These are phyloP conservation scores for Medicago arabica DNA, from an alignment of 306 rosid genomes.

Conservation along the genomic window DNA sequence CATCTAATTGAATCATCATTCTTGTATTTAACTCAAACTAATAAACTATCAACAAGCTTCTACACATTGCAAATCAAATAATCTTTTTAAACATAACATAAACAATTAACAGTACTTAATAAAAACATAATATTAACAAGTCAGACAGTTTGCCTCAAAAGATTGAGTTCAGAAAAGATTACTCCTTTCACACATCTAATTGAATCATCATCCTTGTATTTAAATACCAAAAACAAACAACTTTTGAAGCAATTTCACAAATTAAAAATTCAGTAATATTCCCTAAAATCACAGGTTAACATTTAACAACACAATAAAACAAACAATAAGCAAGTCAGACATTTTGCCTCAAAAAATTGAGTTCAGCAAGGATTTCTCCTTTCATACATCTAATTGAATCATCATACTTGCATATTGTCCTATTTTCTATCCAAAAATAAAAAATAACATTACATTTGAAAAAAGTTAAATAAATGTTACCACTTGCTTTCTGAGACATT, in stretches of 20 bases:
- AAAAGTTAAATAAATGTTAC: conserved; percentile 50
- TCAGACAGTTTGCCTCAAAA: conserved; percentile 19
- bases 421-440: background rate
- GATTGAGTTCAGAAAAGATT: conserved; percentile 56
- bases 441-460: background rate
- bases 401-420: conserved; percentile 52
- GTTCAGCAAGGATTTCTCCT: conserved; percentile 46
- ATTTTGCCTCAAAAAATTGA: conserved; percentile 13
- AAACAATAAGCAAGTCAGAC: conserved; percentile 1
- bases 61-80: background rate
- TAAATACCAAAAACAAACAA: background rate
- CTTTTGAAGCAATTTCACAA: background rate
- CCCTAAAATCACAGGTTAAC: background rate
- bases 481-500: conserved; percentile 51
- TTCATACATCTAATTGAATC: conserved; percentile 80
- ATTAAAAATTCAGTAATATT: background rate
- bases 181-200: conserved; percentile 71
- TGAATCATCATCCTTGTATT: conserved; percentile 69
- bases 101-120: background rate
- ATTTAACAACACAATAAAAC: background rate
- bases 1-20: conserved; percentile 81
- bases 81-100: background rate
- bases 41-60: background rate
- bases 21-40: conserved; percentile 20
- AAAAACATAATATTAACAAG: background rate